A percentile compares a stretch with the other conserved stretches of the same genome.
These are phyloP conservation scores for Canna indica DNA, from an alignment of 176 grass and related monocot species.

Conservation along the genomic window DNA sequence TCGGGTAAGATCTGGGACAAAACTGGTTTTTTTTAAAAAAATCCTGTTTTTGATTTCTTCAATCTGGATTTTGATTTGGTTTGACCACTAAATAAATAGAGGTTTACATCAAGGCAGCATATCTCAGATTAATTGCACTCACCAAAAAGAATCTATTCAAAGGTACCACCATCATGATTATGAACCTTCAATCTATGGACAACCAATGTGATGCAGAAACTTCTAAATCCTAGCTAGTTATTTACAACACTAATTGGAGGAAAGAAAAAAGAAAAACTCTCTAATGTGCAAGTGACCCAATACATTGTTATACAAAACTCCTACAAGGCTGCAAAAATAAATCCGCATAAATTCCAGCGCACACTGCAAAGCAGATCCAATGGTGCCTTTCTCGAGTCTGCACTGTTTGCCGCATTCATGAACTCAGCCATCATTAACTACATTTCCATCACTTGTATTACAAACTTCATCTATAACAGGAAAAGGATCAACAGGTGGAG, in stretches of 20 bases:
- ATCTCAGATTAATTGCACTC: background rate
- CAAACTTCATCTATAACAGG: background rate
- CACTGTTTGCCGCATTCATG: background rate
- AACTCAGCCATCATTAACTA: background rate
- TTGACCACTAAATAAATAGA: no score
- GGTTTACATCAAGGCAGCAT: no score
- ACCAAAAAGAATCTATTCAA: background rate
- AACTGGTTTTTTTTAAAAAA: no score
- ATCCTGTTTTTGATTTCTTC: no score
- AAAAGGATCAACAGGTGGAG: background rate
- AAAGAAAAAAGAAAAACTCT: background rate
- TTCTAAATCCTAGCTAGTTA: background rate
- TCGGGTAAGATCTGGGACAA: no score
- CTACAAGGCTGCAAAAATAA: background rate
- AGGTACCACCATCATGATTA: background rate
- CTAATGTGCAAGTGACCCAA: background rate
- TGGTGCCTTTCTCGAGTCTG: background rate
- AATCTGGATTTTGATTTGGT: no score
- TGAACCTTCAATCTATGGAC: background rate
- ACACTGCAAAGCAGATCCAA: background rate
- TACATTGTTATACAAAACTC: background rate
- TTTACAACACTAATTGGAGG: background rate
- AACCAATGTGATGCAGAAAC: background rate
- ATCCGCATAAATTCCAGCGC: background rate
- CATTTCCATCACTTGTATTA: background rate